Conservation (phyloP, 1,284 basidiomycete species). For the Acaromyces ingoldii region DNA sequence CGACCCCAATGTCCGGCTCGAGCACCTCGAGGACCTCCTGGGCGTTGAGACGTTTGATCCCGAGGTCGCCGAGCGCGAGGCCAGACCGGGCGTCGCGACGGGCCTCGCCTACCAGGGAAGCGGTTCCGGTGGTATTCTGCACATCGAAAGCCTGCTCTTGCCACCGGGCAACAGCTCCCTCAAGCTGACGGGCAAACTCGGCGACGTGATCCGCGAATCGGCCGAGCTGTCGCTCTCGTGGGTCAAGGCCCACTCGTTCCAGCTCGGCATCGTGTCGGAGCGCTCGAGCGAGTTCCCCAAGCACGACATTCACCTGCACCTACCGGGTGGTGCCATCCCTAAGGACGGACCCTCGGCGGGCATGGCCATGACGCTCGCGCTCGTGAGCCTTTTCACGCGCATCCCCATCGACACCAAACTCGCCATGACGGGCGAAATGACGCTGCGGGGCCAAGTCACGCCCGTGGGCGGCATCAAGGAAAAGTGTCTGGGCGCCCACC, state of each 20-base stretch:
- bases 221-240: slow-evolving; percentile 69
- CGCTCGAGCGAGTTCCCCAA: slow-evolving; percentile 68
- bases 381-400: slow-evolving; percentile 74
- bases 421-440: slow-evolving; percentile 49
- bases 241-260: slow-evolving; percentile 71
- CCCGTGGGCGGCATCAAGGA: slow-evolving; percentile 49
- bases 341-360: slow-evolving; percentile 83
- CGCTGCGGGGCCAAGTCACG: slow-evolving; percentile 44
- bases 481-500: slow-evolving; percentile 55
- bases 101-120: slow-evolving; percentile 82
- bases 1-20: slow-evolving; percentile 62
- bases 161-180: slow-evolving; percentile 65
- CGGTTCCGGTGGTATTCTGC: slow-evolving; percentile 78
- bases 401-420: slow-evolving; percentile 54
- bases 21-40: slow-evolving; percentile 76
- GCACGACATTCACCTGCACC: slow-evolving; percentile 79
- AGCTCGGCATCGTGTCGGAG: slow-evolving; percentile 67
- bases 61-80: slow-evolving; percentile 69
- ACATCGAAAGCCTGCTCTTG: slow-evolving; percentile 71
- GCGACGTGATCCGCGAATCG: slow-evolving; percentile 73
- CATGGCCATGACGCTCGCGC: slow-evolving; percentile 77
- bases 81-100: slow-evolving; percentile 68
- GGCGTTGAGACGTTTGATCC: slow-evolving; percentile 75
- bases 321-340: slow-evolving; percentile 78
- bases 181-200: slow-evolving; percentile 71